Evolutionary conservation across 305 asterid genomes (phyloP).

Genomic region (Fraxinus floribunda): DNA sequence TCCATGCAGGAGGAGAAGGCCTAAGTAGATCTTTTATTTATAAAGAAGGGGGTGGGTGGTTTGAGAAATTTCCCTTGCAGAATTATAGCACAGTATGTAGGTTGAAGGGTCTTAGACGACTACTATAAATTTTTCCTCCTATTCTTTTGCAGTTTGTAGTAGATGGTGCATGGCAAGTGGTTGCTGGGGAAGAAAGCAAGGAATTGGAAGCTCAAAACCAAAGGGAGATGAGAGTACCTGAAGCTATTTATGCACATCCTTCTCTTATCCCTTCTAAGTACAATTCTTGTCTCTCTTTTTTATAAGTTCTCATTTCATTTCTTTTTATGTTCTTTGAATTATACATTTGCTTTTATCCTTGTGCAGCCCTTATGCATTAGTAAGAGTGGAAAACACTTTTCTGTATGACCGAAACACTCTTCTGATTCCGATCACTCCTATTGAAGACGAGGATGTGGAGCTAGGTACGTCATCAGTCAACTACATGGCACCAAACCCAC

Average conservation of each 20-base stretch:
- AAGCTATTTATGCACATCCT: constrained; percentile 70
- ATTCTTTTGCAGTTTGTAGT: constrained; percentile 43
- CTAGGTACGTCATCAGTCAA: constrained; percentile 12
- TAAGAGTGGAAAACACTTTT: constrained; percentile 22
- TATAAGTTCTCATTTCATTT: neutral
- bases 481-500: constrained; percentile 19
- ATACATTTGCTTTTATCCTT: constrained; percentile 4
- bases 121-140: neutral
- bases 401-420: constrained; percentile 34
- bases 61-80: neutral
- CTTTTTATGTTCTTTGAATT: neutral
- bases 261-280: constrained; percentile 72
- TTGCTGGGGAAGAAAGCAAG: constrained; percentile 68
- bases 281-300: neutral
- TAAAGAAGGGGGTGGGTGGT: neutral
- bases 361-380: constrained; percentile 46
- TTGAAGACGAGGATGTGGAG: constrained; percentile 54
- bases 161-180: constrained; percentile 50
- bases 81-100: neutral
- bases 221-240: constrained; percentile 54
- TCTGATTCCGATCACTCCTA: constrained; percentile 51
- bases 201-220: constrained; percentile 41
- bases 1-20: neutral
- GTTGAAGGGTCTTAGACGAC: neutral
- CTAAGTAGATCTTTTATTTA: neutral